Percentiles rank a stretch among this genome's conserved stretches.
Evolutionary conservation across 2,329 filamentous ascomycete genomes (phyloP).

Genomic region (Clarireedia monteithiana): DNA sequence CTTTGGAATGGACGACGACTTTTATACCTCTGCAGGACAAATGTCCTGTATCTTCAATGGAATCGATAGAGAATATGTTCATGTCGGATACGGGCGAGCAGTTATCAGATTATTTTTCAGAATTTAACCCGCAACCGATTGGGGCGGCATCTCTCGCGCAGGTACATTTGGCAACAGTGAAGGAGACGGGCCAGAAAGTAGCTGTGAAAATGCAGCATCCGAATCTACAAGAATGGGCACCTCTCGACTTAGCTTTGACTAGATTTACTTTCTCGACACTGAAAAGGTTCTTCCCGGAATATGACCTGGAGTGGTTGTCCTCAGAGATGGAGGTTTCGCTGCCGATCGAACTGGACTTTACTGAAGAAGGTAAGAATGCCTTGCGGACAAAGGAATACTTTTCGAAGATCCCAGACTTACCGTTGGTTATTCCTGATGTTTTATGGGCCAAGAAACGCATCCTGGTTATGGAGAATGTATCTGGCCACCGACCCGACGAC

Average conservation of each 20-base stretch:
- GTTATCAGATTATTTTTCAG: slow-evolving; percentile 76
- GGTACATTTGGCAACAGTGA: slow-evolving; percentile 81
- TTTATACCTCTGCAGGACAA: slow-evolving; percentile 95
- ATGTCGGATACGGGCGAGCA: slow-evolving; percentile 70
- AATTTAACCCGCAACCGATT: slow-evolving; percentile 73
- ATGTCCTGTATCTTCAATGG: slow-evolving; percentile 85
- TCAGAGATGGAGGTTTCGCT: slow-evolving; percentile 87
- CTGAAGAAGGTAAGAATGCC: slow-evolving; percentile 78
- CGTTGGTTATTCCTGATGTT: slow-evolving; percentile 81
- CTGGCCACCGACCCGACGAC: slow-evolving; percentile 82
- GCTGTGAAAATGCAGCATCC: slow-evolving; percentile 98
- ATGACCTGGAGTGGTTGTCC: slow-evolving; percentile 93
- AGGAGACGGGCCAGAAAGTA: slow-evolving; percentile 74
- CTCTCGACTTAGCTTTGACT: slow-evolving; percentile 79
- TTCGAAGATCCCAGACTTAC: slow-evolving; percentile 60
- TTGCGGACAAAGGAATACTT: slow-evolving; percentile 75
- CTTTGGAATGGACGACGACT: slow-evolving; percentile 86
- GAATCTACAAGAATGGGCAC: slow-evolving; percentile 79
- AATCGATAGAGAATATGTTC: slow-evolving; percentile 84
- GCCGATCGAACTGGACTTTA: slow-evolving; percentile 86
- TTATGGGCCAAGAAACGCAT: slow-evolving; percentile 85
- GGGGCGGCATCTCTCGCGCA: slow-evolving; percentile 92
- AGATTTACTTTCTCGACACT: slow-evolving; percentile 82
- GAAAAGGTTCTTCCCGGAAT: slow-evolving; percentile 92
- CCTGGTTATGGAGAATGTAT: slow-evolving; percentile 89